Evolutionary conservation across 169 alveolate species (phyloP).

Genomic region (Plasmodium chabaudi): DNA sequence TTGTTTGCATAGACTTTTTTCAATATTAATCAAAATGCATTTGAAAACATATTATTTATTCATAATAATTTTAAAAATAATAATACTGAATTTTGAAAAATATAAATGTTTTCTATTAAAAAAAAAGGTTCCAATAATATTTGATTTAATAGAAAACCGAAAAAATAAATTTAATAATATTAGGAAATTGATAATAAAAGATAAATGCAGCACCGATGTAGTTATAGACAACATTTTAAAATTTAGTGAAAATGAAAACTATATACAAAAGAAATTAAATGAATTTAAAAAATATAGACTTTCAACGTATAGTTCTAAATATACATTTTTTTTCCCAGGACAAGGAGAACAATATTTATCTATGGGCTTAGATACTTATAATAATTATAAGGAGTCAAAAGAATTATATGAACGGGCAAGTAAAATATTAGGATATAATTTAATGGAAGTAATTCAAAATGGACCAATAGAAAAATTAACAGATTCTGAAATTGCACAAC

Average conservation of each 20-base stretch:
- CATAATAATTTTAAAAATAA: slow-evolving; percentile 9
- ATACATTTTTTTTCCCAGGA: slow-evolving; percentile 82
- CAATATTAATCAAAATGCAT: slow-evolving; percentile 3
- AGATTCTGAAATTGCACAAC: slow-evolving; percentile 78
- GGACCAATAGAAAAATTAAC: slow-evolving; percentile 80
- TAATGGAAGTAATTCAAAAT: slow-evolving; percentile 76
- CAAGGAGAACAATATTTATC: slow-evolving; percentile 82
- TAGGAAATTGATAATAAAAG: background rate
- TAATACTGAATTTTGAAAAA: slow-evolving; percentile 18
- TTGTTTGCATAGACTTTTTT: no score
- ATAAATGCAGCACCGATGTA: background rate
- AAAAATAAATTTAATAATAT: background rate
- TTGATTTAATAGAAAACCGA: slow-evolving; percentile 2
- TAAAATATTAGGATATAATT: slow-evolving; percentile 76
- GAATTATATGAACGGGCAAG: slow-evolving; percentile 77
- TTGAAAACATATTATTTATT: background rate
- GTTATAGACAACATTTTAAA: slow-evolving; percentile 21
- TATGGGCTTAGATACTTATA: slow-evolving; percentile 78
- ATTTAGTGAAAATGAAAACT: slow-evolving; percentile 62
- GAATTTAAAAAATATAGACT: slow-evolving; percentile 70
- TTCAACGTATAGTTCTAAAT: slow-evolving; percentile 45
- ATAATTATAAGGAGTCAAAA: slow-evolving; percentile 59
- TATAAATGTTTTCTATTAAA: slow-evolving; percentile 20
- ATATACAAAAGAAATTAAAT: slow-evolving; percentile 43
- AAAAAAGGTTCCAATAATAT: background rate